Conservation (phyloP, 2,329 filamentous ascomycete genomes). For the Pseudogymnoascus sp. region DNA sequence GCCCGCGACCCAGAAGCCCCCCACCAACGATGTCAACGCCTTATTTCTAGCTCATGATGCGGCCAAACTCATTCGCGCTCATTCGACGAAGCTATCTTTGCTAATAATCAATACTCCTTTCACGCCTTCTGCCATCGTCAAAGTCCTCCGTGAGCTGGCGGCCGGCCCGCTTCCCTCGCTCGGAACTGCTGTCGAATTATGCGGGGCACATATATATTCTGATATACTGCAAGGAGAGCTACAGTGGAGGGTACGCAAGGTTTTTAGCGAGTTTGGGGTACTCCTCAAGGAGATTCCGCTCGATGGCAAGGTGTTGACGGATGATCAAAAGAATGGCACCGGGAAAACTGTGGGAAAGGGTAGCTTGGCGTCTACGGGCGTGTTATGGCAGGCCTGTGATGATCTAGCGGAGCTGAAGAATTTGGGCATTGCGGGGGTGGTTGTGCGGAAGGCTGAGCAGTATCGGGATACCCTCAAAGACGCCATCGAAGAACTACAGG, state of each 20-base stretch:
- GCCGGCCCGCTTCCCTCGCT: constrained; percentile 67
- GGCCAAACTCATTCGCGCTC: constrained; percentile 67
- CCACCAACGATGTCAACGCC: constrained; percentile 38
- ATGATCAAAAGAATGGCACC: constrained; percentile 40
- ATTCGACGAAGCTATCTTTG: constrained; percentile 80
- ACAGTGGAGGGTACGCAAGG: constrained; percentile 47
- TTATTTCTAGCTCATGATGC: constrained; percentile 66
- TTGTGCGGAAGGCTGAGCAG: constrained; percentile 65
- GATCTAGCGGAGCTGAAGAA: constrained; percentile 55
- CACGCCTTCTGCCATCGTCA: constrained; percentile 66
- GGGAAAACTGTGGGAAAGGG: constrained; percentile 37
- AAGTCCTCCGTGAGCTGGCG: constrained; percentile 65
- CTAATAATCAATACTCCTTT: constrained; percentile 83
- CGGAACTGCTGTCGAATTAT: constrained; percentile 62
- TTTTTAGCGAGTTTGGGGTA: constrained; percentile 55
- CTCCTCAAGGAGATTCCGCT: constrained; percentile 54
- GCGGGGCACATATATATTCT: constrained; percentile 56
- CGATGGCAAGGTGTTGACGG: constrained; percentile 47
- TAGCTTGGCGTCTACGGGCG: constrained; percentile 60
- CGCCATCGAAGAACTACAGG: constrained; percentile 76
- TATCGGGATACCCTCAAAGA: constrained; percentile 72
- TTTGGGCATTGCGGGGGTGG: constrained; percentile 61
- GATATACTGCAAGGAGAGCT: constrained; percentile 57
- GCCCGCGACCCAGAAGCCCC: constrained; percentile 9
- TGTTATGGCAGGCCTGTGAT: constrained; percentile 81